Base-by-base conservation (phyloP, 2,329 filamentous ascomycete species). In the Penicillium sp. region DNA sequence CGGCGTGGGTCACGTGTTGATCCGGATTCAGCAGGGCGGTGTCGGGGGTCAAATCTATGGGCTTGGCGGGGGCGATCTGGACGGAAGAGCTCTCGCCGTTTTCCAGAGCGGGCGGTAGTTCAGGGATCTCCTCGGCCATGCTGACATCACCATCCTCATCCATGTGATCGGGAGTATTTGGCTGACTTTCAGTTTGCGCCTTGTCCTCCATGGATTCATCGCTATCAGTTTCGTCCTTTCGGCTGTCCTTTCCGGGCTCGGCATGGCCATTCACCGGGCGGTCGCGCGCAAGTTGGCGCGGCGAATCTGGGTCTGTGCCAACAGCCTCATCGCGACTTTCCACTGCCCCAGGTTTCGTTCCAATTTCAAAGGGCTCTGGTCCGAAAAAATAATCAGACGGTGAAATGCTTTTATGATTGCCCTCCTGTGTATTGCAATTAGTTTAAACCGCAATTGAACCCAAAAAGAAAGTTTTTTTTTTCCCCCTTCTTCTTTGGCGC, bases 31-130 rank as follows among this genome's bases (percentile, higher is more conserved):
- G 65, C 23, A 79, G 66, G 58, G 70, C 71, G 62, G 78, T 79
- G 64, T 77, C 69, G 43, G 76, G 72, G 39, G 70, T 71, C 55
- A 81, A 72, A 66, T 81, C 77, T 59, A 74, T 69, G 44, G 78
- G 74, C 69, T 80, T 81, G 69, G 78, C 76, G 67, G 78, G 75
- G 50, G 70, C 70, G 63, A 77, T 79, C 68, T 81, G 79, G 57
- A 80, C 73, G 58, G 75, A 78, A 62, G 76, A 69, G 66, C 78
- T 81, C 53, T 72, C 70, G 49, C 79, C 78, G 45, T 69, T 77
- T 38, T 72, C 74, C 56, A 80, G 63, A 11, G 77, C 79, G 57
- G 72, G 72, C 33, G 70, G 67, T 50, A 70, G 65, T 61, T 66
- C 65, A 49, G 64, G 63, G 47, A 65, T 65, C 55, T 68, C 64